Percentiles rank a stretch among this genome's conserved stretches.
Conservation (phyloP, 2,329 filamentous ascomycete genomes). For the Sordariomycetes sp. region DNA sequence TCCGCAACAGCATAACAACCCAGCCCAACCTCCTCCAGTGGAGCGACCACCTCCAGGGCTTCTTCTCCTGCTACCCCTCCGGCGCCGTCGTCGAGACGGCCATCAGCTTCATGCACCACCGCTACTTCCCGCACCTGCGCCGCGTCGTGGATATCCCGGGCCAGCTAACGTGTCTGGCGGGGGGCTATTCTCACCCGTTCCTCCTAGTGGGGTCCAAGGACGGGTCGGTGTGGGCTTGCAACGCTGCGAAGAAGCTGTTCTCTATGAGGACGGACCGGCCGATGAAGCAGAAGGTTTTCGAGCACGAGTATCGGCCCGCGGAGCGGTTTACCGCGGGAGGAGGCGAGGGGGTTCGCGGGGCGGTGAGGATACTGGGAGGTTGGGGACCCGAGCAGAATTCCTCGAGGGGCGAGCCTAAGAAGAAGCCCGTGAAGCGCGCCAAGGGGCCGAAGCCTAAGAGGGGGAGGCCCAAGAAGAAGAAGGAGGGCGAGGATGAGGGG, state of each 20-base stretch:
- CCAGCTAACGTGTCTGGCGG: conserved; percentile 33
- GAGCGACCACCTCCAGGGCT: conserved; percentile 41
- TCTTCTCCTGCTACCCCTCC: conserved; percentile 36
- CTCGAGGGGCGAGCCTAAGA: conserved; percentile 23
- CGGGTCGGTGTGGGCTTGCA: conserved; percentile 36
- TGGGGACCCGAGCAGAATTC: conserved; percentile 34
- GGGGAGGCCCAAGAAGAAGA: conserved; percentile 11
- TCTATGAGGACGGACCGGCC: conserved; percentile 21
- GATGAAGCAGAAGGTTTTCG: conserved; percentile 31
- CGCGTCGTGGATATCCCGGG: conserved; percentile 37
- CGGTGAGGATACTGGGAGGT: conserved; percentile 35
- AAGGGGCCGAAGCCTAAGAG: conserved; percentile 20
- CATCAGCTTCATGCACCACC: conserved; percentile 37
- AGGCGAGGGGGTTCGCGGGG: conserved; percentile 20
- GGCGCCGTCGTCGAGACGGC: conserved; percentile 37
- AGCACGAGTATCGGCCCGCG: conserved; percentile 36
- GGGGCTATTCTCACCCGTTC: conserved; percentile 37
- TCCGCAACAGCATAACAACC: conserved; percentile 33
- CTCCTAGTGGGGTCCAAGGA: conserved; percentile 38
- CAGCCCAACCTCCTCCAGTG: conserved; percentile 40
- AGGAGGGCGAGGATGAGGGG: conserved; percentile 17
- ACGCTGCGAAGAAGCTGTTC: conserved; percentile 28
- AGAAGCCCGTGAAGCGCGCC: conserved; percentile 20
- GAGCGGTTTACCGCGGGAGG: conserved; percentile 10
- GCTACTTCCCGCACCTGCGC: conserved; percentile 37